Evolutionary conservation across 768 basidiomycete genomes (phyloP).

Genomic region (Pleurotus tuoliensis): DNA sequence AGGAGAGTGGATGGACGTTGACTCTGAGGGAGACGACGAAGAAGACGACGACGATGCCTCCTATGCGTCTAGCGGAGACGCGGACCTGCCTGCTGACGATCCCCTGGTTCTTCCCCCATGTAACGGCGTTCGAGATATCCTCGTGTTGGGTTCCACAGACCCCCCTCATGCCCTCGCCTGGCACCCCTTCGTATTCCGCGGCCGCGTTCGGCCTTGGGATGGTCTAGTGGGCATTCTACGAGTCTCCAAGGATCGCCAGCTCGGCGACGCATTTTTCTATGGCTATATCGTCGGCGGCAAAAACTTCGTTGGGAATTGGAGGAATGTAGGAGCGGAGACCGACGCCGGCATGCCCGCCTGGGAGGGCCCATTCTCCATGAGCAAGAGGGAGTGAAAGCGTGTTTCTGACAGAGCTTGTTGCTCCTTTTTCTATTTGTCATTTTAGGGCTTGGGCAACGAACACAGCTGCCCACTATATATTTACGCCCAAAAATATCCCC

Average conservation of each 20-base stretch:
- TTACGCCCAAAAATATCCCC: too few relatives aligned
- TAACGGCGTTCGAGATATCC: slow-evolving; percentile 54
- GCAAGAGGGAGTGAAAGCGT: slow-evolving; percentile 31
- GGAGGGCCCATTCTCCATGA: slow-evolving; percentile 66
- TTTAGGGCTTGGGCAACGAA: too few relatives aligned
- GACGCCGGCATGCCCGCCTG: slow-evolving; percentile 46
- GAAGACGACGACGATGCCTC: slow-evolving; percentile 15
- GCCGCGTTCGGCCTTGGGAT: slow-evolving; percentile 56
- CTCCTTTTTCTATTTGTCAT: too few relatives aligned
- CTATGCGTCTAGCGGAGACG: slow-evolving; percentile 10
- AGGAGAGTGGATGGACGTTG: slow-evolving; percentile 19
- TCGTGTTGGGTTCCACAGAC: slow-evolving; percentile 62
- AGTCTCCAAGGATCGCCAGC: slow-evolving; percentile 21
- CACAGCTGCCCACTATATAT: too few relatives aligned
- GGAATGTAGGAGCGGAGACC: slow-evolving; percentile 34
- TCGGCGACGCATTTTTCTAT: slow-evolving; percentile 49
- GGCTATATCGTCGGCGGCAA: slow-evolving; percentile 66
- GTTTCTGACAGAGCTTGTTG: too few relatives aligned
- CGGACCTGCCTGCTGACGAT: slow-evolving; percentile 11
- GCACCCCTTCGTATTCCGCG: slow-evolving; percentile 44
- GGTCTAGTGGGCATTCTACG: slow-evolving; percentile 53
- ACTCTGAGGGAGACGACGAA: slow-evolving; percentile 15
- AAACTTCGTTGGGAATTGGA: slow-evolving; percentile 74
- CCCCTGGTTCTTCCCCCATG: slow-evolving; percentile 28
- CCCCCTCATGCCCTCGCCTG: slow-evolving; percentile 41